Base-by-base conservation (phyloP, 768 basidiomycete species). In the Tylopilus subfusipes region DNA sequence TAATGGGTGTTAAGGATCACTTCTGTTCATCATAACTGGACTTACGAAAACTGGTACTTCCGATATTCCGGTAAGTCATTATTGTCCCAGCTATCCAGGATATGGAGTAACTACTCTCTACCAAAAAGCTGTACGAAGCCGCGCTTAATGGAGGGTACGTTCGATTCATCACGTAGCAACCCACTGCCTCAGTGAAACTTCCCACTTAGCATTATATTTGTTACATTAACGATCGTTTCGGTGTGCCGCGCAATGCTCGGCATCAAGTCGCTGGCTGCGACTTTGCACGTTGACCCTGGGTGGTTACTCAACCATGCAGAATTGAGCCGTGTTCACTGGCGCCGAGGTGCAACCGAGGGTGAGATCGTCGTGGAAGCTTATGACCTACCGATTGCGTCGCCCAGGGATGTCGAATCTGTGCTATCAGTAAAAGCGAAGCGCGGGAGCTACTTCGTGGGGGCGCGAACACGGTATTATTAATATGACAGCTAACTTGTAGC, bases 261-360 rank as follows among this genome's bases (percentile, higher is more conserved):
- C 54, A 74, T 76, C 42, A 70, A 72, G 45, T 77, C 76, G 2
- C 62, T 79, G n/a, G 75, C 79, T 16, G 66, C 71, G 5, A 64
- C 68, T 18, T 62, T 74, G 19, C 73, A 76, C 30, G 73, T 78
- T 8, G 73, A 75, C 33, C 70, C 75, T 2, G 68, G 70, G 12
- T 78, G 74, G 76, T 63, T 79, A 9, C 69, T 80, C 22, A 78
- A 69, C 59, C 72, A 75, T 54, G 71, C 74, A 7, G 77, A 80
- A 62, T 68, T 80, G 24, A 74, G 72, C 38, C 75, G 78, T 24
- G 71, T 79, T 4, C 68, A 61, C 2, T 77, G 75, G 73, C 69
- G 66, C 24, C 63, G 27, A 12, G 77, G 76, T 9, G 56, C 58
- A 9, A 68, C 57, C 27, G 72, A 72, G 39, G 72, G 75, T 14